Conservation (phyloP, 345 rosid genomes). For the Orychophragmus violaceus region DNA sequence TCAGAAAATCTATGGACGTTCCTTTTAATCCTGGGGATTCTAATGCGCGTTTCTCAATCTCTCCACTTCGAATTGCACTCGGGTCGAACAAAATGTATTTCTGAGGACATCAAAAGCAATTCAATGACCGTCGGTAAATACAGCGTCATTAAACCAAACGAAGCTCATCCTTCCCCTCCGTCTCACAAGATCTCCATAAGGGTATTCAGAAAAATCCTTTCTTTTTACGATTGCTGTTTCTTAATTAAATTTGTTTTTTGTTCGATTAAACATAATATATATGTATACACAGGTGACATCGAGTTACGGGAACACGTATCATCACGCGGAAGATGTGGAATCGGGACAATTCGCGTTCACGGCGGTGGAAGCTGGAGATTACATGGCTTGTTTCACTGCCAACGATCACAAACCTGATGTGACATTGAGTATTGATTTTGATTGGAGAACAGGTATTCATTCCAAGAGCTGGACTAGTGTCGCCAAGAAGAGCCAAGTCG, state of each 20-base stretch:
- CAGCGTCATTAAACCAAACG: constrained; percentile 59
- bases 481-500: constrained; percentile 88
- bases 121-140: constrained; percentile 91
- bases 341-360: constrained; percentile 89
- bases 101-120: constrained; percentile 79
- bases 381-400: constrained; percentile 75
- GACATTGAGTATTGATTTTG: constrained; percentile 67
- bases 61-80: constrained; percentile 76
- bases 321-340: constrained; percentile 55
- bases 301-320: constrained; percentile 61
- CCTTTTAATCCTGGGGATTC: constrained; percentile 15
- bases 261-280: not conserved
- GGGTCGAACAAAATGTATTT: constrained; percentile 76
- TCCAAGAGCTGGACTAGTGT: constrained; percentile 76
- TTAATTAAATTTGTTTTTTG: not conserved
- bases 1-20: not conserved
- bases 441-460: constrained; percentile 79
- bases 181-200: constrained; percentile 69
- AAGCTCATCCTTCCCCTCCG: constrained; percentile 61
- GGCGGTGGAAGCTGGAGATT: constrained; percentile 75
- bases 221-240: not conserved
- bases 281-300: constrained; percentile 62
- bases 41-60: constrained; percentile 35
- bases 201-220: constrained; percentile 30
- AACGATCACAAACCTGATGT: constrained; percentile 47